Percentiles rank a stretch among this genome's conserved stretches.
These are phyloP conservation scores for Geoglossum glabrum DNA, from an alignment of 495 filamentous ascomycete species.

Conservation along the genomic window DNA sequence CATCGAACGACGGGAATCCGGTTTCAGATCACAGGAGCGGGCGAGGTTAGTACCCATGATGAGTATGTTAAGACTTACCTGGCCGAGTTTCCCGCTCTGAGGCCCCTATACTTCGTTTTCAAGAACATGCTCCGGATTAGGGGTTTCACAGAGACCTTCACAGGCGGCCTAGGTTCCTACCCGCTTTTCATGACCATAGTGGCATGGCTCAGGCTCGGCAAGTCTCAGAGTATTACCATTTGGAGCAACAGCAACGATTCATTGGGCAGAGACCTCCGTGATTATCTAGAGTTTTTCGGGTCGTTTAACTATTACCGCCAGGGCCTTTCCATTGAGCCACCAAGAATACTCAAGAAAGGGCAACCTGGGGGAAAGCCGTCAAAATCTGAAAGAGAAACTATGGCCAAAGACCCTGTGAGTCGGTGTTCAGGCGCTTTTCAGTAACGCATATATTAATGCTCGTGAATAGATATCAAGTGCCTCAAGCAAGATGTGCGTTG, in stretches of 20 bases:
- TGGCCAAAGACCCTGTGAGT: not conserved
- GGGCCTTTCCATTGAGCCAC: constrained; percentile 33
- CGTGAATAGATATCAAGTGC: constrained; percentile 3
- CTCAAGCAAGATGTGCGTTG: constrained; percentile 5
- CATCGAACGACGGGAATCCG: constrained; percentile 28
- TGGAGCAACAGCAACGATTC: constrained; percentile 7
- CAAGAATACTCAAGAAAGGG: constrained; percentile 11
- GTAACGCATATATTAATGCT: not conserved
- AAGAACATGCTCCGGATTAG: constrained; percentile 29
- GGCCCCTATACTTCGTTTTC: constrained; percentile 26
- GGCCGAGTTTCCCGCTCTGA: constrained; percentile 27
- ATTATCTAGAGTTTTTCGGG: constrained; percentile 29
- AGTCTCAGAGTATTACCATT: constrained; percentile 2
- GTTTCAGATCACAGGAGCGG: constrained; percentile 26
- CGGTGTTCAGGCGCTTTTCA: not conserved
- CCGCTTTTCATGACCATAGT: constrained; percentile 35
- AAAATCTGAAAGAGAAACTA: constrained; percentile 3
- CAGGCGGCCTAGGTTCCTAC: constrained; percentile 27
- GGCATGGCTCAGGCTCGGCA: constrained; percentile 23
- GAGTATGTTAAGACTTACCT: constrained; percentile 26
- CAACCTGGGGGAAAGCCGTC: not conserved
- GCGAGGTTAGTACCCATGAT: constrained; percentile 15
- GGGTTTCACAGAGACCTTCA: constrained; percentile 23
- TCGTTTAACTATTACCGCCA: constrained; percentile 22
- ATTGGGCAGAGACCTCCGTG: constrained; percentile 24